Base-by-base conservation (phyloP, 352 stramenopile genomes). In the Globisporangium spinosum region DNA sequence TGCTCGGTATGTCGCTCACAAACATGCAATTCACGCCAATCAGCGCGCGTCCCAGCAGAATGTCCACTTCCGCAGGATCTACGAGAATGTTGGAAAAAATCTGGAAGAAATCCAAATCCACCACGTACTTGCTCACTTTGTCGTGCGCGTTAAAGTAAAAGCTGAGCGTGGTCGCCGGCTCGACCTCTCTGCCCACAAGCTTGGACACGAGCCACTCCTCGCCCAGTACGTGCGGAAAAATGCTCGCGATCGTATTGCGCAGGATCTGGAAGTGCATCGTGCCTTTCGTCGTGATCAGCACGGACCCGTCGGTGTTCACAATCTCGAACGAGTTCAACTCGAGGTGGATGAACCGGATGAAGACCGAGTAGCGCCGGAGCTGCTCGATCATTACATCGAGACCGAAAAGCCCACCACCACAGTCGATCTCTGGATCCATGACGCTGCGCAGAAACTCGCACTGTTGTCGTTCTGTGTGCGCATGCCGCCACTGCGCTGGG, bases 161-260 rank as follows among this genome's bases (percentile, higher is more conserved):
- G 2, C 51, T 57, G 17, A 76, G 47, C 6, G 58, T 20, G 22
- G 49, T 58, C 0, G 62, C 38, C 9, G 58, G 22, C 17, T 32
- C 34, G 3, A 78, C 43, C 7, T 78, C 65, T 5, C 55, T 55
- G 12, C 71, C 74, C 5, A 78, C 62, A 35, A 78, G 70, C 45
- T 70, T 60, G 3, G 63, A 59, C 27, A 72, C 56, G 27, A 78
- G 62, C 54, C 62, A 68, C 34, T 70, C 64, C 65, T 74, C n/a
- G n/a, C n/a, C n/a, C n/a, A n/a, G n/a, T n/a, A 77, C 54, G 38
- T 77, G 71, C 0, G 71, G 74, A n/a, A 78, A 77, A 15, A 80
- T 32, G 2, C 53, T 64, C 2, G 64, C 45, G 53, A 78, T 73
- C 32, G 74, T 78, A 43, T 67, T 61, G 49, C 70, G 51, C 15